Evolutionary conservation across 1,284 basidiomycete genomes (phyloP).

Genomic region (Ustanciosporium gigantosporum): DNA sequence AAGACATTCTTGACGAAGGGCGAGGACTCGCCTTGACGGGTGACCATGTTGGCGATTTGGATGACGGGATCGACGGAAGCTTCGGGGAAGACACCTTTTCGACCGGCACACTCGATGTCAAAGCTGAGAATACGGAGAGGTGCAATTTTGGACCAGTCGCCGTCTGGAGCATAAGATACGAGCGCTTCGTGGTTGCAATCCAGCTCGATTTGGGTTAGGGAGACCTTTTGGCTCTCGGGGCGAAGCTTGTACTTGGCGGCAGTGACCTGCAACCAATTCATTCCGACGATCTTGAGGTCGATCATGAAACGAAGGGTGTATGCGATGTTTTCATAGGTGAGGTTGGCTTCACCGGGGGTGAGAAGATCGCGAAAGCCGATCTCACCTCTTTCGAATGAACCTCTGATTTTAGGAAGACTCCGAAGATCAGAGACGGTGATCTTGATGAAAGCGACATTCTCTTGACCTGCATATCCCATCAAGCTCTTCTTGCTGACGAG

Average conservation of each 20-base stretch:
- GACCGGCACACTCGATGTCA: slow-evolving; percentile 61
- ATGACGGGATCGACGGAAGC: slow-evolving; percentile 57
- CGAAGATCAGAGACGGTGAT: slow-evolving; percentile 53
- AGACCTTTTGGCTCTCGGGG: slow-evolving; percentile 34
- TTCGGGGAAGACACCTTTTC: slow-evolving; percentile 60
- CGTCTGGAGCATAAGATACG: slow-evolving; percentile 52
- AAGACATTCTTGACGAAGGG: slow-evolving; percentile 61
- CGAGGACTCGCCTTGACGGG: slow-evolving; percentile 56
- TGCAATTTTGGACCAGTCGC: slow-evolving; percentile 58
- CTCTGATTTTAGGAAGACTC: slow-evolving; percentile 49
- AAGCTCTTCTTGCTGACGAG: slow-evolving; percentile 54
- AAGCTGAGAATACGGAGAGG: slow-evolving; percentile 59
- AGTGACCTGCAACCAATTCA: slow-evolving; percentile 58
- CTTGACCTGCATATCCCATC: slow-evolving; percentile 55
- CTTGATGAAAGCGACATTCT: slow-evolving; percentile 57
- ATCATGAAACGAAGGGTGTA: slow-evolving; percentile 61
- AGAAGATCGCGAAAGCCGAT: slow-evolving; percentile 56
- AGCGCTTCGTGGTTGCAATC: slow-evolving; percentile 53
- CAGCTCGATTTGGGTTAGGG: slow-evolving; percentile 58
- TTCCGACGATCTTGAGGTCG: slow-evolving; percentile 58
- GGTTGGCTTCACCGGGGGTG: slow-evolving; percentile 45
- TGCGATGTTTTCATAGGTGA: slow-evolving; percentile 59
- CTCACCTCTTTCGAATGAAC: slow-evolving; percentile 57
- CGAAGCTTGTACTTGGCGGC: slow-evolving; percentile 54
- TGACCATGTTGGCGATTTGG: slow-evolving; percentile 61